Evolutionary conservation across 164 flowering plant genomes (phyloP), one percentile per base, ranked within the genome.

Genomic region (Euptelea pleiosperma): DNA sequence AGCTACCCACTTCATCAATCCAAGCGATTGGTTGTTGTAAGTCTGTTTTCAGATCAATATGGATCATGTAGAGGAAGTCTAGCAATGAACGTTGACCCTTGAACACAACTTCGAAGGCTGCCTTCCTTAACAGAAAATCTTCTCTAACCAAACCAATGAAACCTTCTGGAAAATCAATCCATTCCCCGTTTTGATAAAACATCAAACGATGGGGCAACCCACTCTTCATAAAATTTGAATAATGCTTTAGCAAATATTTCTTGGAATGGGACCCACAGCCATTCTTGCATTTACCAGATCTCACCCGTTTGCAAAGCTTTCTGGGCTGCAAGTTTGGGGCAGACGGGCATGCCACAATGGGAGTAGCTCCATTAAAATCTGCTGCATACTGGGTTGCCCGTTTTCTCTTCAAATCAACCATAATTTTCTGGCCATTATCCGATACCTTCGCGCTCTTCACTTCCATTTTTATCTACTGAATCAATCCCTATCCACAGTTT

Each of bases 1-100:
- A 89, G 28, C 67, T 51, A 4, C 82, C 91, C 28, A 65, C 64
- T 48, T 82, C 89, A 76, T 89, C 98, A 75, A 91, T 87, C 98
- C 98, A 91, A 7, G 95, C 95, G 62, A 89, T 75, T 21, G 95
- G 83, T 54, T 69, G 70, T 34, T 77, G 82, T 1, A 61, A 29
- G 35, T 86, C 86, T 25, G 89, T 75, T 36, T 67, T 67, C 66
- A 85, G 28, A 71, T 91, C 82, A 65, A 91, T 26, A 26, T 57
- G 68, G 44, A 74, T 55, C 98, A 89, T 89, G 49, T 73, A 83
- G 62, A 83, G 58, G 55, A 91, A 85, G 64, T 91, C 92, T 4
- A 91, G 69, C 55, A 87, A 50, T 49, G 63, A 63, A 24, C 18
- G 67, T 18, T 63, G 59, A 28, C 85, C 89, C 52, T 74, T 55